These are phyloP conservation scores for Cytospora paraplurivora DNA, from an alignment of 2,329 filamentous ascomycete species.

Conservation along the genomic window DNA sequence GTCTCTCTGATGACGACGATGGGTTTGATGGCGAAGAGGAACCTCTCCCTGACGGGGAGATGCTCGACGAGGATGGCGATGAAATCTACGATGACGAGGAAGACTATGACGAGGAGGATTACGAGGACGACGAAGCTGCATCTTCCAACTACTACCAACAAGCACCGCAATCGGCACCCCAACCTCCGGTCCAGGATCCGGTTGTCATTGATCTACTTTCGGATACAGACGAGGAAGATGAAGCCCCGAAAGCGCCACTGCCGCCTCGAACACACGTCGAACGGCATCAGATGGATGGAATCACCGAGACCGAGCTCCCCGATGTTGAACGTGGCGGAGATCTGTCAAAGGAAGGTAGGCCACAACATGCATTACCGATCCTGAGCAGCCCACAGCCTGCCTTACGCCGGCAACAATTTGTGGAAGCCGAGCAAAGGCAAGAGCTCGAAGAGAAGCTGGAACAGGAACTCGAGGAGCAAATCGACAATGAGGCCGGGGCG, in stretches of 20 bases:
- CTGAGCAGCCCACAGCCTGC: neutral
- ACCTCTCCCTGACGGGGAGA: conserved; percentile 26
- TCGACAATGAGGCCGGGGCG: neutral
- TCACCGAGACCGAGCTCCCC: conserved; percentile 7
- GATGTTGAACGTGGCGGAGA: neutral
- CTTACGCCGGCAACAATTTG: neutral
- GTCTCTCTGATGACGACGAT: conserved; percentile 37
- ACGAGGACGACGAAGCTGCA: conserved; percentile 32
- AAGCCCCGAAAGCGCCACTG: conserved; percentile 20
- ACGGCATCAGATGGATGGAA: conserved; percentile 8
- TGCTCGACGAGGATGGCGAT: conserved; percentile 28
- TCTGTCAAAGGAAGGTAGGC: neutral
- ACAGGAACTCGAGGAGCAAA: conserved; percentile 13
- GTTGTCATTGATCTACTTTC: conserved; percentile 52
- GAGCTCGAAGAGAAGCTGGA: neutral
- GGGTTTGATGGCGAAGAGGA: conserved; percentile 29
- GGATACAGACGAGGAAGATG: conserved; percentile 46
- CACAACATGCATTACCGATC: neutral
- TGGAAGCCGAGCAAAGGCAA: conserved; percentile 1
- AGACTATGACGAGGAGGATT: conserved; percentile 30
- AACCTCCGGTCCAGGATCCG: conserved; percentile 36
- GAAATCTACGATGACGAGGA: conserved; percentile 30
- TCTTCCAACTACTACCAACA: neutral
- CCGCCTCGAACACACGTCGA: conserved; percentile 5
- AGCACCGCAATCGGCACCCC: conserved; percentile 2